phyloP scores from a whole-genome alignment of 139 green algal genomes.

The Edaphochlamys debaryana region DNA sequence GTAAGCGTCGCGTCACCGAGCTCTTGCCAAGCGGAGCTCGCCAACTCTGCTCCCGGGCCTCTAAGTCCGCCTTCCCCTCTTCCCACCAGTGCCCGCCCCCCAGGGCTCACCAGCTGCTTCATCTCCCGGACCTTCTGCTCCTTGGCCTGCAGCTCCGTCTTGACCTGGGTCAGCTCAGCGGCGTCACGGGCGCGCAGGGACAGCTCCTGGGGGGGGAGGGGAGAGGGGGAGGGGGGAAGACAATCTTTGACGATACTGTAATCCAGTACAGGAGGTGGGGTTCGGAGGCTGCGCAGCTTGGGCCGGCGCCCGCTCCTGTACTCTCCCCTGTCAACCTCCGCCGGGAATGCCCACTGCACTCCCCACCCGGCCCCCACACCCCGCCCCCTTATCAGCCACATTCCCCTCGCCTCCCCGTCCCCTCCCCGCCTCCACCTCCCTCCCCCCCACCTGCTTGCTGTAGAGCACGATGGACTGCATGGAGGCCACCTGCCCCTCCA shows the following conservation, averaged over 20 bases:
- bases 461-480: slow-evolving; percentile 41
- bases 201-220: slow-evolving; percentile 41
- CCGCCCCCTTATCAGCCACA: not conserved
- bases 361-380: too few species aligned
- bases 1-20: too few species aligned
- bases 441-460: slow-evolving; percentile 33
- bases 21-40: too few species aligned
- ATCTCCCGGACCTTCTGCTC: slow-evolving; percentile 47
- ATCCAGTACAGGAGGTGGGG: too few species aligned
- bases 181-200: slow-evolving; percentile 37
- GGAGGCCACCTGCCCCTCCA: slow-evolving; percentile 42
- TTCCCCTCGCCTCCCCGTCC: not conserved
- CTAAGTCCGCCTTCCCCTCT: not conserved
- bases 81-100: not conserved
- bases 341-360: not conserved
- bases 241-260: not conserved
- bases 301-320: too few species aligned
- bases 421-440: not conserved
- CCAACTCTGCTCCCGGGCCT: too few species aligned
- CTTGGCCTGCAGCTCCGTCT: slow-evolving; percentile 19
- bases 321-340: not conserved
- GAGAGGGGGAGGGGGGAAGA: not conserved
- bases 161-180: slow-evolving; percentile 34
- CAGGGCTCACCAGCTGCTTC: slow-evolving; percentile 34
- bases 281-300: too few species aligned